Base-by-base conservation (phyloP, 495 filamentous ascomycete species). In the Penicillium soppii region DNA sequence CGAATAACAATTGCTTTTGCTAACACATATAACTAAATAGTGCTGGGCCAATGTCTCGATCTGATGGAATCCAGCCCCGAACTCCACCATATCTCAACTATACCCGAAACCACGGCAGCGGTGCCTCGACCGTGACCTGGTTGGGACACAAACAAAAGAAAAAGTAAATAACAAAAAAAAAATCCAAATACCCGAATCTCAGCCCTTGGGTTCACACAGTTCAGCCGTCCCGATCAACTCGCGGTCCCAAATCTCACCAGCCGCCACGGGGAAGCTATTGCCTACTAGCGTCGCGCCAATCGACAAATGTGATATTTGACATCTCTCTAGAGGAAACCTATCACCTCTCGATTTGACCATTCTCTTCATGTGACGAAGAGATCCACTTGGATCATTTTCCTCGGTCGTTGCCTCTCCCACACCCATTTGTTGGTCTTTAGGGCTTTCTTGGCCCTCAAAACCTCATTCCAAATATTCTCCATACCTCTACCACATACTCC, bases 11-110 rank as follows among this genome's bases (percentile, higher is more conserved):
- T 32, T 32, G 10, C 10, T 3, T 3, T 12, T 13, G 23, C 20
- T 16, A 13, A 37, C n/a, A 7, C 37, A 22, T n/a, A n/a, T n/a
- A n/a, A n/a, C n/a, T n/a, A 43, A 39, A 27, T 55, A 90, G 87
- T 86, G 47, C 65, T 89, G n/a, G 71, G 65, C 20, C 81, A 85
- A 69, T 89, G 85, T 53, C 68, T 87, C 26, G 84, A 89, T 58
- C 66, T 87, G 19, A 65, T 72, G 47, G 72, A 73, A 26, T 66
- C 58, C 42, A 58, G 62, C 56, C 70, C 70, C 6, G 72, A 71
- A 7, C 45, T 69, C 20, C 51, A 56, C 22, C 66, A 57, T 9
- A 55, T 61, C 29, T 60, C 54, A 32, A 12, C 54, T 16, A 37
- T 56, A 19, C 55, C 54, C 25, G 58, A 65, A 25, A 43, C 62